These are phyloP conservation scores for Cyberlindnera maritima DNA, from an alignment of 805 yeast genomes.

Conservation along the genomic window DNA sequence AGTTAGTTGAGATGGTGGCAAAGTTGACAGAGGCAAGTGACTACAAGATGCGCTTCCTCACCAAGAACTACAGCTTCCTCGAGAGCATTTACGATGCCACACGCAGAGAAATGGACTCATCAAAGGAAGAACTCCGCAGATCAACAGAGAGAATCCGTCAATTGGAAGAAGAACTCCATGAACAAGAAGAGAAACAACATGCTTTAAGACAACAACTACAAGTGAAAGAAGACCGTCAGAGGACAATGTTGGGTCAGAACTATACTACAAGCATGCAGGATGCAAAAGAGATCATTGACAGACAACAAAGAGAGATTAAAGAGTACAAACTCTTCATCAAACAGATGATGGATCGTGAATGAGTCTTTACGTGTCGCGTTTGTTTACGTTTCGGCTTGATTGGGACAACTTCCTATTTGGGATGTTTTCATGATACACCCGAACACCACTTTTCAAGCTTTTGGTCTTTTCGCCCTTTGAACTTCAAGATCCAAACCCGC, in stretches of 20 bases:
- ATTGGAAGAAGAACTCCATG: neutral
- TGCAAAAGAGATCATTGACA: slow-evolving; percentile 4
- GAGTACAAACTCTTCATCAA: slow-evolving; percentile 26
- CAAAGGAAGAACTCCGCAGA: slow-evolving; percentile 7
- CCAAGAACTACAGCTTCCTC: slow-evolving; percentile 25
- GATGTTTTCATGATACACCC: neutral
- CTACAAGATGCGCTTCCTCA: slow-evolving; percentile 19
- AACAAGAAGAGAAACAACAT: slow-evolving; percentile 3
- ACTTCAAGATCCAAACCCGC: too few species aligned
- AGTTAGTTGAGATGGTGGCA: slow-evolving; percentile 8
- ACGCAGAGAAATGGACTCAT: neutral
- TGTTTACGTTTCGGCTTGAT: neutral
- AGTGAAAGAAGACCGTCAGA: neutral
- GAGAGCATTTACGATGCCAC: slow-evolving; percentile 21
- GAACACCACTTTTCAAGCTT: neutral
- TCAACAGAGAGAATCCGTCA: neutral
- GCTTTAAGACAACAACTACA: neutral
- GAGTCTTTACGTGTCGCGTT: neutral
- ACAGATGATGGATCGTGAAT: slow-evolving; percentile 24
- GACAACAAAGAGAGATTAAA: slow-evolving; percentile 20
- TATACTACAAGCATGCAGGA: too few species aligned
- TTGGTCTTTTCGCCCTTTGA: too few species aligned
- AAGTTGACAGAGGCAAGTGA: slow-evolving; percentile 20
- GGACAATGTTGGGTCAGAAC: too few species aligned
- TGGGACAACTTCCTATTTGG: neutral